Percentiles rank a stretch among this genome's conserved stretches.
These are phyloP conservation scores for Eragrostis nindensis DNA, from an alignment of 176 grass and related monocot species.

Conservation along the genomic window DNA sequence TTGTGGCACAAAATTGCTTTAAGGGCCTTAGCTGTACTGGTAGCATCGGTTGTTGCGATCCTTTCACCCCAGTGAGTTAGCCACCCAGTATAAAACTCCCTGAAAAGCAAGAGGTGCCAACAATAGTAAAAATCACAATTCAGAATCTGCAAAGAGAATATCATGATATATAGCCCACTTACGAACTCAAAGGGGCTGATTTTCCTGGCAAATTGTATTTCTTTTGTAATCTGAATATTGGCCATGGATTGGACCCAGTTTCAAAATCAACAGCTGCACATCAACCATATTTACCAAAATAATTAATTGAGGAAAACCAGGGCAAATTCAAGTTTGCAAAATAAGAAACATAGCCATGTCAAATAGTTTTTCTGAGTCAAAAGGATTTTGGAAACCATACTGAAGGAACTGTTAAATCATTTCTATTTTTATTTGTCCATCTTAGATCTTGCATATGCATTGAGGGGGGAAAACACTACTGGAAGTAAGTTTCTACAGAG, in stretches of 20 bases:
- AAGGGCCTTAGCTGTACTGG: conserved; percentile 66
- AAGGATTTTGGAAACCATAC: not conserved
- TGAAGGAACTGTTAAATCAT: conserved; percentile 7
- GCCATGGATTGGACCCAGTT: conserved; percentile 77
- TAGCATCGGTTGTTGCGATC: conserved; percentile 64
- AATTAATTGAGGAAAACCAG: conserved; percentile 9
- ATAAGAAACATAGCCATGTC: conserved; percentile 17
- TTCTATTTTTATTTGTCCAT: not conserved
- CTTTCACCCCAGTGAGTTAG: conserved; percentile 93
- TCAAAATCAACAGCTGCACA: conserved; percentile 92
- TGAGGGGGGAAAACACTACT: too few relatives aligned
- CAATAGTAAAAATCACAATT: conserved; percentile 3
- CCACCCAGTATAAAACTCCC: conserved; percentile 99
- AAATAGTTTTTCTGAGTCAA: conserved; percentile 7
- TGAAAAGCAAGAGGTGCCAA: conserved; percentile 42
- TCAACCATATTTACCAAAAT: conserved; percentile 31
- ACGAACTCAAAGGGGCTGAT: conserved; percentile 89
- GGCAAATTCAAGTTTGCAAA: conserved; percentile 3
- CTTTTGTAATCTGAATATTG: conserved; percentile 82
- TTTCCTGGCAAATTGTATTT: conserved; percentile 85
- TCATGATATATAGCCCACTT: conserved; percentile 43
- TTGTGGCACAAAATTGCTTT: conserved; percentile 77
- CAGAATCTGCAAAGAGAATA: not conserved
- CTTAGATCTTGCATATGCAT: not conserved
- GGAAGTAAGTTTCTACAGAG: not conserved